phyloP scores from a whole-genome alignment of 2,329 filamentous ascomycete genomes.

The Bisporella sp. region DNA sequence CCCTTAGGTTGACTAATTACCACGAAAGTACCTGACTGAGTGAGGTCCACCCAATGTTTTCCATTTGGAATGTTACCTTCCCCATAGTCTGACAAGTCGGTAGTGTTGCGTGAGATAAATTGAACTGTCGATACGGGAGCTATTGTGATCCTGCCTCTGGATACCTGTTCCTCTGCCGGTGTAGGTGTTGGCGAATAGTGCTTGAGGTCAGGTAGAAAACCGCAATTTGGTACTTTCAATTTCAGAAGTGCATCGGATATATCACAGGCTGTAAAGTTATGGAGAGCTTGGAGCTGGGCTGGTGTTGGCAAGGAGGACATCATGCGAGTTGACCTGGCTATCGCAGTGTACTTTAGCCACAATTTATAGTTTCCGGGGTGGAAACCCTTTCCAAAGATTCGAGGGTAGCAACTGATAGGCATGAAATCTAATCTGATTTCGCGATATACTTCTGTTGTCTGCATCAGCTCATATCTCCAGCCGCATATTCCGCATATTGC shows the following conservation, averaged over 20 bases:
- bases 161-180: slow-evolving; percentile 12
- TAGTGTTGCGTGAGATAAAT: slow-evolving; percentile 53
- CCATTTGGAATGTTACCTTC: slow-evolving; percentile 45
- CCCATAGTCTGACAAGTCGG: slow-evolving; percentile 21
- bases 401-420: no score
- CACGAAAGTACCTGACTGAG: slow-evolving; percentile 51
- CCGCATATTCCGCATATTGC: no score
- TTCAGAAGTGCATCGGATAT: slow-evolving; percentile 68
- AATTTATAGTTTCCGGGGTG: not conserved
- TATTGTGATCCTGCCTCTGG: slow-evolving; percentile 18
- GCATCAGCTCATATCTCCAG: no score
- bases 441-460: no score
- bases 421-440: no score
- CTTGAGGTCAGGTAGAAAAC: slow-evolving; percentile 54
- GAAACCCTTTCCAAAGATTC: no score
- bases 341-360: not conserved
- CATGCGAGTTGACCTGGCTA: not conserved
- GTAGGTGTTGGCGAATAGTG: slow-evolving; percentile 23
- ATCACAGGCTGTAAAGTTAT: slow-evolving; percentile 43
- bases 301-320: not conserved
- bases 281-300: slow-evolving; percentile 13
- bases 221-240: slow-evolving; percentile 57
- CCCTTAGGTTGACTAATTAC: slow-evolving; percentile 58
- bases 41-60: slow-evolving; percentile 63
- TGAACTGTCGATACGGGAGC: slow-evolving; percentile 53